Evolutionary conservation across 106 monocot genomes (phyloP), one percentile per base, ranked within the genome.

Genomic region (Triglochin maritima): DNA sequence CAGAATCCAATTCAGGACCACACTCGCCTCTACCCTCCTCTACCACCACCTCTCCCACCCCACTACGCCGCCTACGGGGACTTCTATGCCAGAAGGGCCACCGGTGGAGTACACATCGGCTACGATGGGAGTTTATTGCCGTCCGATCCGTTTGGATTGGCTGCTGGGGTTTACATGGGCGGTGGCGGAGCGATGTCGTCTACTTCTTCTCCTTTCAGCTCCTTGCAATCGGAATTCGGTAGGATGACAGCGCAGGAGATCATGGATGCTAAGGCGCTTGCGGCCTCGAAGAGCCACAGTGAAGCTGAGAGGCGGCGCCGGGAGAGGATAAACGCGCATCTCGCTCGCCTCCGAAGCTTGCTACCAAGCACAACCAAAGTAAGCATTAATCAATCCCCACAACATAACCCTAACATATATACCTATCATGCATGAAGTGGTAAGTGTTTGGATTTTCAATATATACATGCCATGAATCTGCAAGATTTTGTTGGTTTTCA

Each of bases 221-320:
- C 58, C 44, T 58, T 84, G 0, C 84, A 85, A 43, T 79, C 80
- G 2, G 90, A 90, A 65, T 71, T 95, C 44, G 81, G 85, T 4
- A 81, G 79, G 79, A 77, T 91, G 88, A 91, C 70, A 0, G 84
- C 91, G 3, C 88, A 88, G 65, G 88, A 98, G 69, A 91, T 91
- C 75, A 88, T 91, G 91, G 96, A 98, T 64, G 96, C 96, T 17
- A 98, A 91, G 79, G 91, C 96, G 1, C 78, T 91, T 29, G 96
- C 96, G 3, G 96, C 96, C 0, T 98, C 96, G 9, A 91, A 88
- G 76, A 98, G 91, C 76, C 96, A 98, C 77, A 91, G 96, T 67
- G 96, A 98, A 80, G 91, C 96, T 7, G 96, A 98, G 77, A 80
- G 91, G 53, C 77, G 88, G 15, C 87, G 96, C 9, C 79, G 96